Conservation (phyloP, 192 early-diverging fungal genomes). For the Borealophlyctis nickersoniae region DNA sequence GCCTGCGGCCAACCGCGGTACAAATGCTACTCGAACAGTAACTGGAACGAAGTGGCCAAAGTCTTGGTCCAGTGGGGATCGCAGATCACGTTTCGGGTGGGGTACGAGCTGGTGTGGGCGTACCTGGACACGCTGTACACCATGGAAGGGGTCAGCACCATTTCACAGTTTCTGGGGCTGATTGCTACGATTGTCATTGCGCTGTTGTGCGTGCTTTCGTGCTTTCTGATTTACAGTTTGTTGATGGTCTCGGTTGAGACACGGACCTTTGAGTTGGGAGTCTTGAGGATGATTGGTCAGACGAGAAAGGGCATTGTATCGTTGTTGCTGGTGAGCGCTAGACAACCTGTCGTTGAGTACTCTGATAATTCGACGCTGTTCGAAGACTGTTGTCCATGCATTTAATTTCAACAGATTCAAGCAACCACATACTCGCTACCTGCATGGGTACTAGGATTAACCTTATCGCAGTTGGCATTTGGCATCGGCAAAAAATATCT, state of each 20-base stretch:
- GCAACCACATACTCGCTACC: slow-evolving; percentile 27
- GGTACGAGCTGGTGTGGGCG: slow-evolving; percentile 10
- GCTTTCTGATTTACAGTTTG: slow-evolving; percentile 35
- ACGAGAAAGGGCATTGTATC: slow-evolving; percentile 1
- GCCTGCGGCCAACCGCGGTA: slow-evolving; percentile 18
- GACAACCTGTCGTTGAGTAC: neutral
- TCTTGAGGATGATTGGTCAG: slow-evolving; percentile 34
- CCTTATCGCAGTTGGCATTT: slow-evolving; percentile 15
- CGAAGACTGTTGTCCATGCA: neutral
- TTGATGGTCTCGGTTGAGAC: slow-evolving; percentile 39
- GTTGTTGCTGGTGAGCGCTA: neutral
- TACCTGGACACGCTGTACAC: slow-evolving; percentile 3
- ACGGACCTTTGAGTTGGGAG: slow-evolving; percentile 29
- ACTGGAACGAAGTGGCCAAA: slow-evolving; percentile 14
- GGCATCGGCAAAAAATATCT: slow-evolving; percentile 9
- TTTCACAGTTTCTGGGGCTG: slow-evolving; percentile 31
- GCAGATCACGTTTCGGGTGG: slow-evolving; percentile 20
- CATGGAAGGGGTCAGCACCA: slow-evolving; percentile 7
- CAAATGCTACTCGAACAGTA: slow-evolving; percentile 11
- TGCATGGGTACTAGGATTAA: slow-evolving; percentile 21
- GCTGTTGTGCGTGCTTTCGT: slow-evolving; percentile 24
- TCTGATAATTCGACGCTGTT: neutral
- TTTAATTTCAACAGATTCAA: slow-evolving; percentile 19
- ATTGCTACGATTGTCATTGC: slow-evolving; percentile 30
- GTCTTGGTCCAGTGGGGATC: slow-evolving; percentile 19